Percentiles rank a stretch among this genome's conserved stretches.
Evolutionary conservation across 352 stramenopile species (phyloP).

Genomic region (Phytopythium vexans): DNA sequence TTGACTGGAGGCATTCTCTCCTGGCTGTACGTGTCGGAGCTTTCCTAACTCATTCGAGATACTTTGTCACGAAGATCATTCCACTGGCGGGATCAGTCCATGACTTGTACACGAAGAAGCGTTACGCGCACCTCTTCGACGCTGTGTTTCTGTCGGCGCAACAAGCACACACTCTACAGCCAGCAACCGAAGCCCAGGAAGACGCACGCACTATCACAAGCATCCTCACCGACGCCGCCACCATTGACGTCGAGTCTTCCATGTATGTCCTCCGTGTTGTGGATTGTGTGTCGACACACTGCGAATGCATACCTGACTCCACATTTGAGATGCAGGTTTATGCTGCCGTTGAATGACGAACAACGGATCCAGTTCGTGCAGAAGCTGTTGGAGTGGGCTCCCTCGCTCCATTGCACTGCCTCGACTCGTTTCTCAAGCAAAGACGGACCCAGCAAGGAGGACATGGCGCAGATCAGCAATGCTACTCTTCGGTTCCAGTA

Average conservation of each 20-base stretch:
- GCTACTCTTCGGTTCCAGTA: slow-evolving; percentile 58
- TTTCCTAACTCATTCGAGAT: neutral
- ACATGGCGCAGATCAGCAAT: slow-evolving; percentile 54
- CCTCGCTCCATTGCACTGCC: slow-evolving; percentile 26
- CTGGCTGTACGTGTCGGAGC: too few relatives aligned
- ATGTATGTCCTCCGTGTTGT: slow-evolving; percentile 33
- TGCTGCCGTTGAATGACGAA: slow-evolving; percentile 67
- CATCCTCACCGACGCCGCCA: slow-evolving; percentile 36
- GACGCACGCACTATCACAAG: slow-evolving; percentile 20
- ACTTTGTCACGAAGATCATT: slow-evolving; percentile 43
- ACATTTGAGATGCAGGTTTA: slow-evolving; percentile 34
- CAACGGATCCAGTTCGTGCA: slow-evolving; percentile 62
- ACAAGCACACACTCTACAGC: slow-evolving; percentile 49
- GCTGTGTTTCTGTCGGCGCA: slow-evolving; percentile 68
- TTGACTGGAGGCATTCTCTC: neutral
- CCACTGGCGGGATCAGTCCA: slow-evolving; percentile 56
- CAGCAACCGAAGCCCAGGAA: slow-evolving; percentile 12
- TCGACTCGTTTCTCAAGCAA: slow-evolving; percentile 27
- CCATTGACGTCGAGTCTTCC: slow-evolving; percentile 68
- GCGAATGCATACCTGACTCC: neutral
- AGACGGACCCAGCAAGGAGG: slow-evolving; percentile 28
- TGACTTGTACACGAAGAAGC: slow-evolving; percentile 57
- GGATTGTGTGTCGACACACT: too few relatives aligned
- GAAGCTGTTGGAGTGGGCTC: slow-evolving; percentile 64
- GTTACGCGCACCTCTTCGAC: slow-evolving; percentile 60